Evolutionary conservation across 257 asterid genomes (phyloP), one percentile per base, ranked within the genome.

Genomic region (Solanum dulcamara): DNA sequence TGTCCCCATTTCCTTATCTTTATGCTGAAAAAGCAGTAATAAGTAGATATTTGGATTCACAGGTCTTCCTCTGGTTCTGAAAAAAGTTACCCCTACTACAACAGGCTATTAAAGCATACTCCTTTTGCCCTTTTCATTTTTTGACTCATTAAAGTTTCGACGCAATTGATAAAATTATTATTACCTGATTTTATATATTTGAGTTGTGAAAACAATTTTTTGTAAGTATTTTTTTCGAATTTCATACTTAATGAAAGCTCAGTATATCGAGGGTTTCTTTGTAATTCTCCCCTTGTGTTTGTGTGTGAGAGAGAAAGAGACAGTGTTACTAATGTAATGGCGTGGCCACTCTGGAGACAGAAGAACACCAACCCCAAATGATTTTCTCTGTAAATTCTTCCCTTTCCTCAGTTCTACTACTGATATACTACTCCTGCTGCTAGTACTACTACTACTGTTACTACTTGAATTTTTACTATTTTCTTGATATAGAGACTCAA

Each of bases 311-410:
- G 85, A 62, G 79, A 64, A 32, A 83, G 80, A 42, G 57, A 46
- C 66, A 83, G 79, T 48, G 59, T 28, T 79, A 48, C 44, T 48
- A 79, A 79, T 79, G 44, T 79, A 48, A 79, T 48, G 62, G 83
- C 46, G 83, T 46, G 42, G 83, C 83, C 83, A 77, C 83, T 77
- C 83, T 77, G 83, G 83, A 77, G 64, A 79, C 85, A 38, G 79
- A 46, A 83, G 85, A 71, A 67, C 80, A 55, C 85, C 62, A 55
- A 68, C 82, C 38, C 64, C 81, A 84, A 68, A 68, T 84, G 86
- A 84, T 84, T 84, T 83, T 48, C 81, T 84, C 86, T 68, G 86
- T 67, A 84, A 84, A 84, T 84, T 84, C 86, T 62, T n/a, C 59
- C 8, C 53, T 37, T 33, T 24, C 60, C 28, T 82, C 57, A 82